These are phyloP conservation scores for Tothia fuscella DNA, from an alignment of 2,329 filamentous ascomycete species.

Conservation along the genomic window DNA sequence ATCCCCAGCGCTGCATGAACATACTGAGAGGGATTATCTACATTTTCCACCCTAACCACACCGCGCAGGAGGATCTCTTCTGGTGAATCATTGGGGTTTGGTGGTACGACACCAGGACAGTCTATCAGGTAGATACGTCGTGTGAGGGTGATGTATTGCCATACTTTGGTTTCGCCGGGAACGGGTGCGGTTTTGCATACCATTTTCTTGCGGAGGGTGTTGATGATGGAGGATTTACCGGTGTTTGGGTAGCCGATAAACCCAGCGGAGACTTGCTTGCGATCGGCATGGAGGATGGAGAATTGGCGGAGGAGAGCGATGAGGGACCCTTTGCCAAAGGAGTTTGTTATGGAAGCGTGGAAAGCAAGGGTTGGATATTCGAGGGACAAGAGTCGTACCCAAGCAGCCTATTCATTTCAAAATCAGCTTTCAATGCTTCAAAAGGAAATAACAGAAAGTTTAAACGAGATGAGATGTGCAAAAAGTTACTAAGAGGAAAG, in stretches of 20 bases:
- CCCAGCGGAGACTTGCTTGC: constrained; percentile 90
- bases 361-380: constrained; percentile 92
- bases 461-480: constrained; percentile 77
- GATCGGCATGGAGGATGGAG: constrained; percentile 72
- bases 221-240: constrained; percentile 95
- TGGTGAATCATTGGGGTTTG: constrained; percentile 69
- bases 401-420: constrained; percentile 56
- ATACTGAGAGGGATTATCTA: constrained; percentile 93
- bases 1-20: constrained; percentile 69
- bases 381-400: constrained; percentile 80
- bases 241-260: constrained; percentile 86
- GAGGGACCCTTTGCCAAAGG: constrained; percentile 88
- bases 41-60: constrained; percentile 88
- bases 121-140: constrained; percentile 92
- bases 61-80: constrained; percentile 82
- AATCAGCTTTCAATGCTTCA: too few relatives aligned
- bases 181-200: constrained; percentile 90
- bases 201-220: constrained; percentile 87
- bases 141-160: constrained; percentile 96
- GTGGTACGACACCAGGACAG: constrained; percentile 90
- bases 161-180: constrained; percentile 92
- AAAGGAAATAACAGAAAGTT: too few relatives aligned
- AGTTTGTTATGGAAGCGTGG: constrained; percentile 88
- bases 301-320: constrained; percentile 91
- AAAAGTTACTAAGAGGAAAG: constrained; percentile 98